These are phyloP conservation scores for Metarhizium sp. DNA, from an alignment of 2,329 filamentous ascomycete species.

Conservation along the genomic window DNA sequence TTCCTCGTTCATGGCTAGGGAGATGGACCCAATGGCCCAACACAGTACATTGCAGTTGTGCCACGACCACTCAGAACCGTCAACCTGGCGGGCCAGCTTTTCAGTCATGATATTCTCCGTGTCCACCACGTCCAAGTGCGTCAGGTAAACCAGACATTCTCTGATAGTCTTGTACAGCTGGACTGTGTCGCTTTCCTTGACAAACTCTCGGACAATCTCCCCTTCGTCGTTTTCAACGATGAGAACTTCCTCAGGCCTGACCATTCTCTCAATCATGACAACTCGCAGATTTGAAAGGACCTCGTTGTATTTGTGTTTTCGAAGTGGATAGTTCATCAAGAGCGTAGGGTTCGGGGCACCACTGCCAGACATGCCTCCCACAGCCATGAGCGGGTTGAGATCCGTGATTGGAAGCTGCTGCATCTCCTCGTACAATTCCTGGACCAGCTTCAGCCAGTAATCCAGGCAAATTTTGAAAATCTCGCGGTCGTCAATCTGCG, in stretches of 20 bases:
- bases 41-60: slow-evolving; percentile 99
- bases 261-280: slow-evolving; percentile 99
- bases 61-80: slow-evolving; percentile 97
- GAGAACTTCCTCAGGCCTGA: slow-evolving; percentile 90
- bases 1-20: slow-evolving; percentile 97
- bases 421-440: slow-evolving; percentile 98
- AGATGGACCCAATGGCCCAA: slow-evolving; percentile 99
- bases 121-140: slow-evolving; percentile 92
- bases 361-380: slow-evolving; percentile 64
- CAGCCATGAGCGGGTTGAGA: slow-evolving; percentile 77
- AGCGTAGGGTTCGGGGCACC: slow-evolving; percentile 77
- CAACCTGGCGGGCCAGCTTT: slow-evolving; percentile 90
- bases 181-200: slow-evolving; percentile 98
- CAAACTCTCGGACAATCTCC: slow-evolving; percentile 96
- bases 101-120: slow-evolving; percentile 99
- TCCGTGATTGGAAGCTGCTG: slow-evolving; percentile 91
- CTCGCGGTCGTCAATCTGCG: slow-evolving; percentile 95
- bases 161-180: slow-evolving; percentile 98
- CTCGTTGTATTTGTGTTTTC: slow-evolving; percentile 97
- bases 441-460: slow-evolving; percentile 98
- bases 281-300: slow-evolving; percentile 87
- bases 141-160: slow-evolving; percentile 94
- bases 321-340: slow-evolving; percentile 82
- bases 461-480: slow-evolving; percentile 99
- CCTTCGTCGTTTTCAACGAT: slow-evolving; percentile 99